Conservation (phyloP, 1,284 basidiomycete genomes). For the Tremellales sp. region DNA sequence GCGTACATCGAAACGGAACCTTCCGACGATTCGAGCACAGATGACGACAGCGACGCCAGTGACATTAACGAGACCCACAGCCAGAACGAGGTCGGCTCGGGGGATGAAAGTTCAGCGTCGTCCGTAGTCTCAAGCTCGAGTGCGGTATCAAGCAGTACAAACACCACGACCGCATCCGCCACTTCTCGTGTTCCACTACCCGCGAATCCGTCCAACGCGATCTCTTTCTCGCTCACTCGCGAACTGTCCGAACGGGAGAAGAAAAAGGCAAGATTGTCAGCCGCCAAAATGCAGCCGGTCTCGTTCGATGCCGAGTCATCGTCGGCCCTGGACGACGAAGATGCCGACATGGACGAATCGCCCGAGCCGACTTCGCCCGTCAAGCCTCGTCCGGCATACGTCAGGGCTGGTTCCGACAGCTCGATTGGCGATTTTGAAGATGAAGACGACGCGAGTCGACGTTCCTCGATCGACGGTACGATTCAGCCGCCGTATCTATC, state of each 20-base stretch:
- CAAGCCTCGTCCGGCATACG: not conserved
- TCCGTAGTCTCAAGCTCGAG: conserved; percentile 1
- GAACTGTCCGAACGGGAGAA: conserved; percentile 26
- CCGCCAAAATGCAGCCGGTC: conserved; percentile 27
- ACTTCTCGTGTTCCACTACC: not conserved
- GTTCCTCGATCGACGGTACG: not conserved
- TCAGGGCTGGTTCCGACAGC: conserved; percentile 22
- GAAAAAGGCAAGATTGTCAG: conserved; percentile 23
- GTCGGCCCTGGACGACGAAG: conserved; percentile 11
- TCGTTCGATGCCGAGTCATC: conserved; percentile 12
- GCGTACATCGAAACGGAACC: conserved; percentile 39
- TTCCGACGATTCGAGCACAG: conserved; percentile 25
- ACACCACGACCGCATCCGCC: not conserved
- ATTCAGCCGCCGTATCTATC: not conserved
- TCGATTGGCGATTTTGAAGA: conserved; percentile 36
- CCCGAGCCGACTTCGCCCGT: conserved; percentile 1
- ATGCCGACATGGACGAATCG: conserved; percentile 9
- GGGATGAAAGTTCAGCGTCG: conserved; percentile 7
- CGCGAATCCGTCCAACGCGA: conserved; percentile 18
- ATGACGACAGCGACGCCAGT: conserved; percentile 7
- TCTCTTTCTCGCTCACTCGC: conserved; percentile 26
- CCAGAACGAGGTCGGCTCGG: conserved; percentile 6
- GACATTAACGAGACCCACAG: too few species aligned
- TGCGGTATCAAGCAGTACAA: not conserved
- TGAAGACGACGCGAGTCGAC: conserved; percentile 5